These are phyloP conservation scores for Alternaria arborescens DNA, from an alignment of 2,329 filamentous ascomycete species.

Conservation along the genomic window DNA sequence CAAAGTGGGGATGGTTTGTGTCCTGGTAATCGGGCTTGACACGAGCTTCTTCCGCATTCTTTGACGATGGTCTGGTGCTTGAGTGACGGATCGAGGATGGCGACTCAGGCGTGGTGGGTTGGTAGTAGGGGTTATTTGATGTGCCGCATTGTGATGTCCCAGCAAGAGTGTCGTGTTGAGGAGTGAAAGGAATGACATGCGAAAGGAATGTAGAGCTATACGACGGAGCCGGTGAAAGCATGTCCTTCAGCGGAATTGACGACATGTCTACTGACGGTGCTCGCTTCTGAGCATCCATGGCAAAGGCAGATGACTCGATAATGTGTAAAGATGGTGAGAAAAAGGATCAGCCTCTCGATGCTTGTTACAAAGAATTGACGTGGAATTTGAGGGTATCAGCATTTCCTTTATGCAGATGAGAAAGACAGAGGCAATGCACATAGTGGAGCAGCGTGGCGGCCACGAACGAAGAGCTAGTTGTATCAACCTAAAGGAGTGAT, in stretches of 20 bases:
- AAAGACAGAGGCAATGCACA: slow-evolving; percentile 3
- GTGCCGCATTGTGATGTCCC: background rate
- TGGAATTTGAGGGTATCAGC: background rate
- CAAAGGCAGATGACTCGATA: background rate
- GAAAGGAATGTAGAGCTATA: slow-evolving; percentile 30
- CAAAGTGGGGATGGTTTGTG: slow-evolving; percentile 20
- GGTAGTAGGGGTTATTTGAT: slow-evolving; percentile 7
- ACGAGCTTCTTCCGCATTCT: slow-evolving; percentile 4
- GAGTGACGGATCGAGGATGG: background rate
- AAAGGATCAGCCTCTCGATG: background rate
- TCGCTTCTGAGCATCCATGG: slow-evolving; percentile 21
- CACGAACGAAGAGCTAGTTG: slow-evolving; percentile 1
- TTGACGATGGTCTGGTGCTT: background rate
- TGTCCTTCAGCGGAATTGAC: slow-evolving; percentile 15
- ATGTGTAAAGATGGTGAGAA: background rate
- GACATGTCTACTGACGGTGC: slow-evolving; percentile 25
- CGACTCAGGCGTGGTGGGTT: background rate
- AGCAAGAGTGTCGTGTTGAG: slow-evolving; percentile 2
- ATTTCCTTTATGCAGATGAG: background rate
- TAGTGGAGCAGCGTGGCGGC: background rate
- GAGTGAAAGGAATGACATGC: background rate
- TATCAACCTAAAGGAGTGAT: background rate
- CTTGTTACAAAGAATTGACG: background rate
- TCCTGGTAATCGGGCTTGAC: slow-evolving; percentile 18
- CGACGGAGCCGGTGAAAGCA: slow-evolving; percentile 33